These are phyloP conservation scores for Daedaleopsis sinensis DNA, from an alignment of 768 basidiomycete genomes.

Conservation along the genomic window DNA sequence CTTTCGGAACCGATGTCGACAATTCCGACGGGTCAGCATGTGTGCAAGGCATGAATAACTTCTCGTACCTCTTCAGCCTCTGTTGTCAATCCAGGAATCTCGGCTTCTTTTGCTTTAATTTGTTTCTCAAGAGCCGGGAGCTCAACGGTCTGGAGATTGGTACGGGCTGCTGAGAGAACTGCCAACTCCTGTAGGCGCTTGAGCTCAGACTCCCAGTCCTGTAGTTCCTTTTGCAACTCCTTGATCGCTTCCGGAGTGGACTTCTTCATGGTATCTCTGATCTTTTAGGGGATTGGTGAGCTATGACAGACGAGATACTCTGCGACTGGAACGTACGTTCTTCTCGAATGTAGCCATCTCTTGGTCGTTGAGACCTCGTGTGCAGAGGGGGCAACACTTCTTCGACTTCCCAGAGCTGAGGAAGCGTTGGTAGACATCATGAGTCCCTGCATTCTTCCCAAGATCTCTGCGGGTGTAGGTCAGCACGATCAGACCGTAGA, in stretches of 20 bases:
- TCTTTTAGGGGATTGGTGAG: constrained; percentile 42
- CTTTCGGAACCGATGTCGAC: constrained; percentile 36
- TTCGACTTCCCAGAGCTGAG: constrained; percentile 61
- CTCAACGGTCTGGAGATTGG: constrained; percentile 60
- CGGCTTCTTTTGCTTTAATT: constrained; percentile 57
- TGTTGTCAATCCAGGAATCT: constrained; percentile 52
- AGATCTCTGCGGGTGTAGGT: constrained; percentile 30
- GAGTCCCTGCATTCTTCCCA: constrained; percentile 37
- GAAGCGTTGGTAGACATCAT: constrained; percentile 54
- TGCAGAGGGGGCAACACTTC: constrained; percentile 77
- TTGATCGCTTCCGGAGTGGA: constrained; percentile 49
- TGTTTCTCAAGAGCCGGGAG: constrained; percentile 67
- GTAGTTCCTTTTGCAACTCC: constrained; percentile 49
- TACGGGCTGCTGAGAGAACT: constrained; percentile 55
- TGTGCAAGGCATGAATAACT: neutral
- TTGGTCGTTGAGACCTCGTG: constrained; percentile 59
- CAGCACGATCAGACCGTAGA: constrained; percentile 2
- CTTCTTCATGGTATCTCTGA: constrained; percentile 63
- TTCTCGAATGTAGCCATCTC: constrained; percentile 68
- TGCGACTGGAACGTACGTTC: constrained; percentile 47
- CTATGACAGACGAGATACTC: neutral
- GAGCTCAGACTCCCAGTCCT: constrained; percentile 64
- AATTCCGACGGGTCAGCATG: constrained; percentile 4
- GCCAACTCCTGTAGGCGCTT: constrained; percentile 58
- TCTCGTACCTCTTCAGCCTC: constrained; percentile 63